Percentiles rank a stretch among this genome's conserved stretches.
Conservation (phyloP, 768 basidiomycete genomes). For the Auricularia auricula-judae region DNA sequence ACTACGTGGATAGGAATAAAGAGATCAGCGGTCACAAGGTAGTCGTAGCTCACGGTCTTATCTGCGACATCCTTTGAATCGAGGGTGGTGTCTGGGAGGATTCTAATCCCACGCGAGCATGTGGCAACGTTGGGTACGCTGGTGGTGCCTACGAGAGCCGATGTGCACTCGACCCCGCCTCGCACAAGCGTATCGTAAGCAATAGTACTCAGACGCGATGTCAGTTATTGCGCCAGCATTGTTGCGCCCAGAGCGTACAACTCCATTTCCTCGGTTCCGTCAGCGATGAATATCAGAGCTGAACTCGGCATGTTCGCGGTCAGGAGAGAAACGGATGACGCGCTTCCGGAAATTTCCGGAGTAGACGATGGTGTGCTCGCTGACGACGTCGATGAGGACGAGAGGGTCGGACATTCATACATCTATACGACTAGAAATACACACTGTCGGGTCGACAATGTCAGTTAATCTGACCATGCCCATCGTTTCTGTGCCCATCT, state of each 20-base stretch:
- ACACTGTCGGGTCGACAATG: too few relatives aligned
- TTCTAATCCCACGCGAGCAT: slow-evolving; percentile 63
- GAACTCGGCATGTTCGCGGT: slow-evolving; percentile 21
- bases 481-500: neutral
- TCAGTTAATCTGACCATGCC: neutral
- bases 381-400: too few relatives aligned
- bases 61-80: neutral
- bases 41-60: neutral
- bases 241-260: slow-evolving; percentile 37
- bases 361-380: too few relatives aligned
- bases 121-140: slow-evolving; percentile 29
- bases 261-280: slow-evolving; percentile 86
- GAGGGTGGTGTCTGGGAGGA: slow-evolving; percentile 44
- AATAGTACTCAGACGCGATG: slow-evolving; percentile 44
- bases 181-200: slow-evolving; percentile 75
- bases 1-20: slow-evolving; percentile 18
- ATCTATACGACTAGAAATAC: neutral
- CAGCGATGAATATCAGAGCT: slow-evolving; percentile 63
- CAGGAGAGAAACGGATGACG: neutral
- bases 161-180: slow-evolving; percentile 54
- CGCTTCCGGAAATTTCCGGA: neutral
- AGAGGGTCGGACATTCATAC: neutral
- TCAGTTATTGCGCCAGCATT: neutral
- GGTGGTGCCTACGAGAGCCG: slow-evolving; percentile 41
- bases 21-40: neutral